Evolutionary conservation across 139 green algal species (phyloP), one percentile per base, ranked within the genome.

Genomic region (Auxenochlorella pyrenoidosa): DNA sequence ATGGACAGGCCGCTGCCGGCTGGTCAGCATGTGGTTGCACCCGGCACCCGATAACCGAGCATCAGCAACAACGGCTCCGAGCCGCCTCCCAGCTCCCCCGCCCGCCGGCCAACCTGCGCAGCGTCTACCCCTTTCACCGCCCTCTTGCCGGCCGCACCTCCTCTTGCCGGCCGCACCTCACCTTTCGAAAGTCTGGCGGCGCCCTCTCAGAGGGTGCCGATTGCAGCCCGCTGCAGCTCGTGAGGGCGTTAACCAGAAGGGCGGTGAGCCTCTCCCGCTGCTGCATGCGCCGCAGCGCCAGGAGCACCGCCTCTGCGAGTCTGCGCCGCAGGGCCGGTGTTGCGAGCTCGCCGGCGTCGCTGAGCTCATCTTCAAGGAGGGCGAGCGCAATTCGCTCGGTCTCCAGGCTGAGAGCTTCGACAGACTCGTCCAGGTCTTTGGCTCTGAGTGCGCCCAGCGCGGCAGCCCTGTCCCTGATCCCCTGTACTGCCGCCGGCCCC

Each of bases 201-300:
- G 4, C 5, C 28, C 24, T 71, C 4, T 18, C 28, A 2, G 28
- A 16, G 4, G 63, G 2, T 24, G 28, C 63, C 63, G 28, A 15
- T 24, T 71, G 32, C 51, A 83, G 77, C 24, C 19, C 63, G 19
- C 2, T 4, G 54, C 54, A 63, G 15, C 54, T 13, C 15, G 15
- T 13, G 10, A 63, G 13, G 15, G 54, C 54, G 15, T 63, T 13
- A 8, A 63, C 54, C 2, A 63, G 43, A 1, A 16, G 19, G 21
- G 30, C 40, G 18, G 75, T 60, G 22, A 81, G 75, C 41, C 75
- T 34, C 34, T 34, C 32, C 3, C 77, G 51, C 77, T 28, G 41
- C 51, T 83, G 77, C 77, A 83, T 47, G 77, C 77, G 77, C 16
- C n/a, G n/a, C 51, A 83, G 77, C n/a, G 47, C 77, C 34, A 70